phyloP scores from a whole-genome alignment of 2,329 filamentous ascomycete genomes.

The Hymenotorrendiella dingleyae region DNA sequence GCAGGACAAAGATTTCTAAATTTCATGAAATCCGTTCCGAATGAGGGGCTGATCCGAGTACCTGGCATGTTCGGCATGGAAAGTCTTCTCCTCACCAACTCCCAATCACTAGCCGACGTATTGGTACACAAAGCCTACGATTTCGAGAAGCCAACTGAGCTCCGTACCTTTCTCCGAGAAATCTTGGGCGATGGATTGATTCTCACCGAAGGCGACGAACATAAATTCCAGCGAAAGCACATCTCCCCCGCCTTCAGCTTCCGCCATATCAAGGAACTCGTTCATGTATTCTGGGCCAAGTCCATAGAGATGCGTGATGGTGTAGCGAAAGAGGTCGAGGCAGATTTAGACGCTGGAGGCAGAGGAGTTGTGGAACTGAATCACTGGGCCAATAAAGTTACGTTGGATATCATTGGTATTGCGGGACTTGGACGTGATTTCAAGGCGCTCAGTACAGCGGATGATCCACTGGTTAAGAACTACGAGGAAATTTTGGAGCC shows the following conservation, averaged over 20 bases:
- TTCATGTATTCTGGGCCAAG: slow-evolving; percentile 78
- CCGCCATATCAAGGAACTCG: slow-evolving; percentile 75
- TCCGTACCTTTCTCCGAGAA: slow-evolving; percentile 51
- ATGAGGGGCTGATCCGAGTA: slow-evolving; percentile 64
- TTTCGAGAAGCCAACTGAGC: slow-evolving; percentile 53
- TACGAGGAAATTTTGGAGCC: slow-evolving; percentile 52
- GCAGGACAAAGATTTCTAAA: slow-evolving; percentile 15
- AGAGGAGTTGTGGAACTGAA: slow-evolving; percentile 47
- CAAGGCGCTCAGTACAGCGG: slow-evolving; percentile 52
- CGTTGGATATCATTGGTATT: slow-evolving; percentile 6
- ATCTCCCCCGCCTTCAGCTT: slow-evolving; percentile 77
- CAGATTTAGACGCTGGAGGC: slow-evolving; percentile 26
- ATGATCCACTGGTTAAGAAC: slow-evolving; percentile 50
- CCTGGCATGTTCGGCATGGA: slow-evolving; percentile 54
- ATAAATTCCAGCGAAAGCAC: slow-evolving; percentile 72
- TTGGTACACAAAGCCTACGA: slow-evolving; percentile 63
- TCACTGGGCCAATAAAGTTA: slow-evolving; percentile 7
- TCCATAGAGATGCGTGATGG: slow-evolving; percentile 57
- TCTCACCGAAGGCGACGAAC: slow-evolving; percentile 72
- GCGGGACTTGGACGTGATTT: slow-evolving; percentile 70
- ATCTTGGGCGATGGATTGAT: slow-evolving; percentile 67
- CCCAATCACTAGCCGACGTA: slow-evolving; percentile 61
- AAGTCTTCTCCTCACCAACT: slow-evolving; percentile 49
- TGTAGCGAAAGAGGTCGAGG: slow-evolving; percentile 46
- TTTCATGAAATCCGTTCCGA: slow-evolving; percentile 49